These are phyloP conservation scores for Lentinus polychrous DNA, from an alignment of 1,284 basidiomycete species.

Conservation along the genomic window DNA sequence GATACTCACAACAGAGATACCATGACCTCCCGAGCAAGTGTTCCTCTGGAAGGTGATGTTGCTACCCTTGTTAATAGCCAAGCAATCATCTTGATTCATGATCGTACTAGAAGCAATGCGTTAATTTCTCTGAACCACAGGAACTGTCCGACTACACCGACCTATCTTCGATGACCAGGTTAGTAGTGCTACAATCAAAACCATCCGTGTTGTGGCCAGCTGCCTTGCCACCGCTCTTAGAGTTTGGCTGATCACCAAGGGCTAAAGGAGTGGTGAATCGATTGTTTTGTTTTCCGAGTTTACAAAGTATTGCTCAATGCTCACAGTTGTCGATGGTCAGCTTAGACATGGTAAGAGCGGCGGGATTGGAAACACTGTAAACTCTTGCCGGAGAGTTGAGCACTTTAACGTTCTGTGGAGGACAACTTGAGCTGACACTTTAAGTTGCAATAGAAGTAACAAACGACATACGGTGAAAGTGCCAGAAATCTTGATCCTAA, in stretches of 20 bases:
- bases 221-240: slow-evolving; percentile 32
- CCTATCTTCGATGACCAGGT: slow-evolving; percentile 38
- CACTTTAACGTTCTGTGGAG: slow-evolving; percentile 28
- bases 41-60: slow-evolving; percentile 50
- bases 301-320: slow-evolving; percentile 6
- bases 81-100: slow-evolving; percentile 50
- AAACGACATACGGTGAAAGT: slow-evolving; percentile 31
- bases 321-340: slow-evolving; percentile 34
- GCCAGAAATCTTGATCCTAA: slow-evolving; percentile 48
- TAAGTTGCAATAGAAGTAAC: neutral
- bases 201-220: slow-evolving; percentile 44
- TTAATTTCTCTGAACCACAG: neutral
- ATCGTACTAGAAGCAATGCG: slow-evolving; percentile 13
- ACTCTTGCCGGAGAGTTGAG: slow-evolving; percentile 31
- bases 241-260: slow-evolving; percentile 34
- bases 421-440: neutral
- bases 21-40: slow-evolving; percentile 50
- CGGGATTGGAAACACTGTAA: slow-evolving; percentile 29
- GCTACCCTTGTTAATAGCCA: slow-evolving; percentile 52
- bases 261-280: slow-evolving; percentile 17
- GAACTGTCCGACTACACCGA: slow-evolving; percentile 1
- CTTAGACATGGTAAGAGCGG: slow-evolving; percentile 22
- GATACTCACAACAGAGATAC: slow-evolving; percentile 40
- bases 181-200: slow-evolving; percentile 39
- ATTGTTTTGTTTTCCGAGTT: neutral